These are phyloP conservation scores for Vigna hirtella DNA, from an alignment of 306 rosid genomes.

Conservation along the genomic window DNA sequence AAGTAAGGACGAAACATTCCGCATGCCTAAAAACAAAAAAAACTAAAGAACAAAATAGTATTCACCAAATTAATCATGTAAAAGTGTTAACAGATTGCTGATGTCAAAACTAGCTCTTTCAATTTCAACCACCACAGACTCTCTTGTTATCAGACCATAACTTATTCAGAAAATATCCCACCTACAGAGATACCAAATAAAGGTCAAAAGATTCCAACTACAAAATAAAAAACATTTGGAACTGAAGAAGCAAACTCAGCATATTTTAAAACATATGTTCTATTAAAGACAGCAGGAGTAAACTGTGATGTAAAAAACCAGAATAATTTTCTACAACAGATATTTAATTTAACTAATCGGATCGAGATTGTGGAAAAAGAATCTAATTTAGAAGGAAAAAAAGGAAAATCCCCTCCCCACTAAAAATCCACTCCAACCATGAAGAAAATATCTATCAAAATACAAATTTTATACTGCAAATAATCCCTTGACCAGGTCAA, in stretches of 20 bases:
- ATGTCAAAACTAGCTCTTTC: conserved; percentile 23
- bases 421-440: conserved; percentile 7
- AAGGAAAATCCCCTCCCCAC: background rate
- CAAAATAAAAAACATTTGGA: conserved; percentile 29
- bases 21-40: background rate
- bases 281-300: background rate
- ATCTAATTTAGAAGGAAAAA: background rate
- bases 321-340: background rate
- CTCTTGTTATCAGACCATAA: background rate
- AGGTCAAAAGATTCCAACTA: conserved; percentile 10
- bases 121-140: conserved; percentile 27
- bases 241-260: conserved; percentile 7
- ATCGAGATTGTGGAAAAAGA: conserved; percentile 1
- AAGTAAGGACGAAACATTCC: conserved; percentile 24
- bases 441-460: conserved; percentile 8
- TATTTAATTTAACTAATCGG: background rate
- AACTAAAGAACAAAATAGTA: conserved; percentile 21
- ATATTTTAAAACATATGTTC: conserved; percentile 15
- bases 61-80: conserved; percentile 24
- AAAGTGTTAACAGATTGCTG: conserved; percentile 7
- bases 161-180: background rate
- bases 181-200: background rate
- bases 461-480: background rate
- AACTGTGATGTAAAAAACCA: conserved; percentile 17
- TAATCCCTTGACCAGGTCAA: background rate